phyloP scores from a whole-genome alignment of 805 yeast species.

The Debaryomyces maramus region DNA sequence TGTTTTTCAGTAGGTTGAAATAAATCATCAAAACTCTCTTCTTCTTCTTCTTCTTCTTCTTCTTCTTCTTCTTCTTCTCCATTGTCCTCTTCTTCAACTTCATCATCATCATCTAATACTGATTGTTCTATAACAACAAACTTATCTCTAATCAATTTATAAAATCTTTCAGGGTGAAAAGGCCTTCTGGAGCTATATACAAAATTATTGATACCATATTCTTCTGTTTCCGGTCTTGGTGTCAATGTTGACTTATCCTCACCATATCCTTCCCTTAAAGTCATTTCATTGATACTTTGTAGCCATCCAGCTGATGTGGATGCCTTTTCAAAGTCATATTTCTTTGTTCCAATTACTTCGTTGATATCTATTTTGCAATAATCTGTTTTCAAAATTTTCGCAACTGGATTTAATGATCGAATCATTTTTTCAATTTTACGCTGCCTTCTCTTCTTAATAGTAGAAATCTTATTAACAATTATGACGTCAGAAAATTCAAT shows the following conservation, averaged over 20 bases:
- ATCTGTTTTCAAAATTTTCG: slow-evolving; percentile 36
- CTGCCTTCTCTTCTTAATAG: slow-evolving; percentile 24
- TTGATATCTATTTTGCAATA: slow-evolving; percentile 37
- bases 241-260: slow-evolving; percentile 18
- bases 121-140: slow-evolving; percentile 27
- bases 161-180: slow-evolving; percentile 46
- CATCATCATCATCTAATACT: slow-evolving; percentile 17
- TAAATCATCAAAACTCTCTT: slow-evolving; percentile 13
- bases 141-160: slow-evolving; percentile 34
- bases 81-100: slow-evolving; percentile 17
- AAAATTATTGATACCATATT: slow-evolving; percentile 46
- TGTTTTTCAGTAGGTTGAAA: slow-evolving; percentile 21
- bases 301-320: slow-evolving; percentile 48
- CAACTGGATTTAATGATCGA: slow-evolving; percentile 41
- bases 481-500: slow-evolving; percentile 48
- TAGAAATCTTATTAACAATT: slow-evolving; percentile 39
- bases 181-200: slow-evolving; percentile 43
- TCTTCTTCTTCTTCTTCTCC: slow-evolving; percentile 10
- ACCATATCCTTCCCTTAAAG: slow-evolving; percentile 31
- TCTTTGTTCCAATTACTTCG: slow-evolving; percentile 36
- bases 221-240: slow-evolving; percentile 48
- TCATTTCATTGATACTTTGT: slow-evolving; percentile 40
- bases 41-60: slow-evolving; percentile 11
- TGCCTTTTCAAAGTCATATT: slow-evolving; percentile 43
- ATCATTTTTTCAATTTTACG: slow-evolving; percentile 32